These are phyloP conservation scores for Lenwebbia sp. DNA, from an alignment of 345 rosid species.

Conservation along the genomic window DNA sequence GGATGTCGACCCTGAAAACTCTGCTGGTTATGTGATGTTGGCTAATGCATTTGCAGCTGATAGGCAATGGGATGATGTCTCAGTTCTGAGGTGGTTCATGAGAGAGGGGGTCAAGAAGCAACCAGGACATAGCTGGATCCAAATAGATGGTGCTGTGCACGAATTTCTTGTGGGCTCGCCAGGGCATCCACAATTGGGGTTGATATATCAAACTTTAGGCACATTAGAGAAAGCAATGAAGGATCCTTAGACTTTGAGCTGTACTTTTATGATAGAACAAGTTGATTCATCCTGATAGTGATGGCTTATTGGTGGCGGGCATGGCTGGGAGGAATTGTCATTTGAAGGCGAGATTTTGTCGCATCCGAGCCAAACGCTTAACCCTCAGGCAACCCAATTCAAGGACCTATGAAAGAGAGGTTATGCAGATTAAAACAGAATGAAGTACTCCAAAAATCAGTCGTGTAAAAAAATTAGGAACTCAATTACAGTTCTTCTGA, in stretches of 20 bases:
- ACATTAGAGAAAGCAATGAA: constrained; percentile 15
- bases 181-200: constrained; percentile 13
- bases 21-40: constrained; percentile 32
- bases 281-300: not conserved
- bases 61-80: constrained; percentile 21
- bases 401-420: too few relatives aligned
- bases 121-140: constrained; percentile 33
- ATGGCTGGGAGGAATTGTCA: too few relatives aligned
- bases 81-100: constrained; percentile 24
- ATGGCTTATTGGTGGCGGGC: not conserved
- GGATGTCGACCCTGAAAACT: constrained; percentile 22
- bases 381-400: too few relatives aligned
- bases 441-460: too few relatives aligned
- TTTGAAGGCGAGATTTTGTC: too few relatives aligned
- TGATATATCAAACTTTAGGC: constrained; percentile 6
- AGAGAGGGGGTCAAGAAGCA: constrained; percentile 33
- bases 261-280: not conserved
- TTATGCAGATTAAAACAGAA: too few relatives aligned
- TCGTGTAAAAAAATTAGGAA: too few relatives aligned
- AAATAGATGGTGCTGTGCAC: constrained; percentile 17
- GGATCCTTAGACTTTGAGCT: not conserved
- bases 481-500: too few relatives aligned
- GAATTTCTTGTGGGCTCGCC: constrained; percentile 21
- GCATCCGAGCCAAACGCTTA: too few relatives aligned
- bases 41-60: constrained; percentile 28